Base-by-base conservation (phyloP, 495 filamentous ascomycete species). In the Halenospora varia region DNA sequence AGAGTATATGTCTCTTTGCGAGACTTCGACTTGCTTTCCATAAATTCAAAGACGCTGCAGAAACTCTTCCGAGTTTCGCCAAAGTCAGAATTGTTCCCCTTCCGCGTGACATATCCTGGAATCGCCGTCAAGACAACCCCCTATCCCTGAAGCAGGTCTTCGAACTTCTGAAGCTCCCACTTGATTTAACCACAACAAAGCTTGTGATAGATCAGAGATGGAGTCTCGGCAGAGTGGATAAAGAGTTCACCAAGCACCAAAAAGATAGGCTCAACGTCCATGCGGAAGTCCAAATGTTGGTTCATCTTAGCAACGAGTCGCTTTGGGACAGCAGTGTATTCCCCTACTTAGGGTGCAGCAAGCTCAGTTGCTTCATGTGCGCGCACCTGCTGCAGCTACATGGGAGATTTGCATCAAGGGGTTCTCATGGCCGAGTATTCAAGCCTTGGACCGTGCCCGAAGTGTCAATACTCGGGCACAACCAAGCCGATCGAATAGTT, bases 271-370 rank as follows among this genome's bases (percentile, higher is more conserved):
- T 23, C 19, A 62, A 67, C 48, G 44, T 67, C 56, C 65, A 68
- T 53, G 66, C 66, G 45, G 66, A 68, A 56, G 65, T 68, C 24
- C 65, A 68, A 63, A 62, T 68, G 65, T 48, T 68, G 44, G 44
- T 67, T 51, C 59, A 23, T 67, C 62, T 66, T 50, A n/a, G n/a
- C n/a, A n/a, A n/a, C n/a, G n/a, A n/a, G n/a, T n/a, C n/a, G n/a
- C n/a, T n/a, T n/a, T n/a, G n/a, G n/a, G n/a, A n/a, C n/a, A n/a
- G n/a, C n/a, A n/a, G n/a, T n/a, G n/a, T n/a, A n/a, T n/a, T n/a
- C n/a, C n/a, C n/a, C n/a, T n/a, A n/a, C n/a, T n/a, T n/a, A n/a
- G n/a, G n/a, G n/a, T n/a, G n/a, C n/a, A n/a, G n/a, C n/a, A n/a
- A n/a, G n/a, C n/a, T n/a, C n/a, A n/a, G n/a, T n/a, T n/a, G n/a